phyloP scores from a whole-genome alignment of 176 grass and related monocot genomes.

The barley (Hordeum vulgare) region DNA sequence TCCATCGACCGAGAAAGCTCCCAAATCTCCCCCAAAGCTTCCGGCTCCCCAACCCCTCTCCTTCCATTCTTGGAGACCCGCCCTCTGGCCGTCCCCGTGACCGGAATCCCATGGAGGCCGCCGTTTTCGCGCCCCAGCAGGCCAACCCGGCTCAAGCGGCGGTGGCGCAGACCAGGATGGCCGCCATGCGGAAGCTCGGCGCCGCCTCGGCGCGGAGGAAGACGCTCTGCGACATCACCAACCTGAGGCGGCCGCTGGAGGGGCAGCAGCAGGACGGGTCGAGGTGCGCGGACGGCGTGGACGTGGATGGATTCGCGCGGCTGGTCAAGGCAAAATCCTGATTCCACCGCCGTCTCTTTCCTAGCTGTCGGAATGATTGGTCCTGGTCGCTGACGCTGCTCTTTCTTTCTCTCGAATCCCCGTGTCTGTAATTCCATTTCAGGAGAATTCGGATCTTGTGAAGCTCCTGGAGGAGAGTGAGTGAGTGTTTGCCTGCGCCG shows the following conservation, averaged over 20 bases:
- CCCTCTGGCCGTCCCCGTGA: not conserved
- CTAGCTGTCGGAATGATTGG: not conserved
- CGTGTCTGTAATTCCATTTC: not conserved
- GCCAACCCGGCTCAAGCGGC: not conserved
- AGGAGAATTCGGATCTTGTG: constrained; percentile 39
- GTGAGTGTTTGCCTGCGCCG: constrained; percentile 17
- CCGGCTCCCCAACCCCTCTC: not conserved
- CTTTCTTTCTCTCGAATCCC: not conserved
- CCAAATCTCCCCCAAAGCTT: not conserved
- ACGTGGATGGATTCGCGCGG: too few species aligned
- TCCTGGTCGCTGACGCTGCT: not conserved
- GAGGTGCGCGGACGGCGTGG: not conserved
- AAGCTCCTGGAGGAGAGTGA: constrained; percentile 37
- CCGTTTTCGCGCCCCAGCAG: constrained; percentile 14
- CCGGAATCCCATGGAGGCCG: constrained; percentile 14
- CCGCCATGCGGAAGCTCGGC: not conserved
- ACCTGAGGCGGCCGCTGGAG: not conserved
- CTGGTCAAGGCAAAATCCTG: constrained; percentile 21
- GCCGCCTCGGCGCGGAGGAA: constrained; percentile 19
- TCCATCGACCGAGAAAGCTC: not conserved
- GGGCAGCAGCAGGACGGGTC: not conserved
- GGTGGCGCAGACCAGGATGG: not conserved
- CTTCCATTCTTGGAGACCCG: not conserved
- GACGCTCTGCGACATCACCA: constrained; percentile 57
- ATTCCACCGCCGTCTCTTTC: not conserved